A percentile compares a stretch with the other conserved stretches of the same genome.
Conservation (phyloP, 495 filamentous ascomycete species). For the Podospora anserina region DNA sequence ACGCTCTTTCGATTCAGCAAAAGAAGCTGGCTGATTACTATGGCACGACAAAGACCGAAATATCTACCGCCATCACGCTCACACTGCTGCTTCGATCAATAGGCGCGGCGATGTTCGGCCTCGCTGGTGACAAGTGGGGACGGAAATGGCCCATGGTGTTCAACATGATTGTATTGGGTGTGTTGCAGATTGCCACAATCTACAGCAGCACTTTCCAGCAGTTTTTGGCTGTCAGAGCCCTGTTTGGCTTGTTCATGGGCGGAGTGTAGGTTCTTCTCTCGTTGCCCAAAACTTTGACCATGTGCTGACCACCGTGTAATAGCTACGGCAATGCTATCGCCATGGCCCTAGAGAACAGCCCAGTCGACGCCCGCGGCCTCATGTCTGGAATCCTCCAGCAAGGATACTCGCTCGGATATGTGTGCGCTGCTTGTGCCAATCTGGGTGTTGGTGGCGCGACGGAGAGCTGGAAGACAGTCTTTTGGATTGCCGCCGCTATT, state of each 20-base stretch:
- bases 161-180: constrained; percentile 62
- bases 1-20: constrained; percentile 69
- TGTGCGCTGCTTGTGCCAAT: constrained; percentile 68
- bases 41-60: constrained; percentile 58
- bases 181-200: constrained; percentile 70
- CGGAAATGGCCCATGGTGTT: constrained; percentile 77
- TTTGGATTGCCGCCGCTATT: constrained; percentile 56
- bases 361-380: constrained; percentile 64
- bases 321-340: constrained; percentile 74
- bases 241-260: constrained; percentile 83
- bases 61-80: constrained; percentile 70
- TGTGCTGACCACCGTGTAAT: not conserved
- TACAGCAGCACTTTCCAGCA: constrained; percentile 63
- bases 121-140: constrained; percentile 71
- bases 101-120: constrained; percentile 67
- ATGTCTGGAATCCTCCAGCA: constrained; percentile 78
- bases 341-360: constrained; percentile 76
- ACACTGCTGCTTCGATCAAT: constrained; percentile 67
- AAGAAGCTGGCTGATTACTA: constrained; percentile 67
- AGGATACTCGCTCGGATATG: constrained; percentile 72
- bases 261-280: constrained; percentile 49
- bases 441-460: constrained; percentile 58
- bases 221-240: constrained; percentile 64
- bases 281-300: not conserved
- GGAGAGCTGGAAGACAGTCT: constrained; percentile 62